These are phyloP conservation scores for Deuterostichococcus epilithicus DNA, from an alignment of 139 green algal genomes.

Conservation along the genomic window DNA sequence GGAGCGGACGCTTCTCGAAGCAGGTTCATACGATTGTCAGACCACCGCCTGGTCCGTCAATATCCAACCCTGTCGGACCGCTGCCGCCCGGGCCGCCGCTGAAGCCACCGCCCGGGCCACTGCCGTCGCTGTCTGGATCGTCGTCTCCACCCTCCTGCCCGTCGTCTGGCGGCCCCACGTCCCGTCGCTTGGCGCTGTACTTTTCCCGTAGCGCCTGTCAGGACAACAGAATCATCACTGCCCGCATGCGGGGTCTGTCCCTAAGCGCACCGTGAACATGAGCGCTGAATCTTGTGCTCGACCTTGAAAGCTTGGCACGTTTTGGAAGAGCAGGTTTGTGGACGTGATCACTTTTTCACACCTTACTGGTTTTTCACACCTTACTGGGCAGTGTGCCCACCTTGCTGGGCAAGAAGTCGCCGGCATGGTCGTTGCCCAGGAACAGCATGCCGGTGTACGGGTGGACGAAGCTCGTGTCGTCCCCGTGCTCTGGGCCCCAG, in stretches of 20 bases:
- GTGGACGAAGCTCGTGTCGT: constrained; percentile 49
- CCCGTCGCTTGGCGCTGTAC: constrained; percentile 46
- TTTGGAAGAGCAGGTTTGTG: no score
- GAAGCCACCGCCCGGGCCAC: background rate
- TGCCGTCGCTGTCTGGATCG: background rate
- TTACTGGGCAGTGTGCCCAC: no score
- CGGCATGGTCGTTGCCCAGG: constrained; percentile 65
- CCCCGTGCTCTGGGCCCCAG: constrained; percentile 34
- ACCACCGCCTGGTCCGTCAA: background rate
- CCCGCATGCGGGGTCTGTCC: background rate
- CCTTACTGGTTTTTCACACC: no score
- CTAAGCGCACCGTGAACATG: no score
- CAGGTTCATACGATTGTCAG: background rate
- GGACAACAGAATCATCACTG: constrained; percentile 3
- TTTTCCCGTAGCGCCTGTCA: constrained; percentile 66
- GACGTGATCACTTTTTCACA: background rate
- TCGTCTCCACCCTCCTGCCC: constrained; percentile 11
- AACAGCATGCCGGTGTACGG: constrained; percentile 76
- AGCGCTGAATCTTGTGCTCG: no score
- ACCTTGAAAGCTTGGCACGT: no score
- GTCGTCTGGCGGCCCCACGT: constrained; percentile 36
- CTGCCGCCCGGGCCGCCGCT: background rate
- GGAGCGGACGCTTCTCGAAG: no score
- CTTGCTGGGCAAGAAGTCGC: constrained; percentile 70
- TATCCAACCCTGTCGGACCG: background rate